A percentile compares a stretch with the other conserved stretches of the same genome.
These are phyloP conservation scores for Wickerhamiella lipophila DNA, from an alignment of 805 yeast species.

Conservation along the genomic window DNA sequence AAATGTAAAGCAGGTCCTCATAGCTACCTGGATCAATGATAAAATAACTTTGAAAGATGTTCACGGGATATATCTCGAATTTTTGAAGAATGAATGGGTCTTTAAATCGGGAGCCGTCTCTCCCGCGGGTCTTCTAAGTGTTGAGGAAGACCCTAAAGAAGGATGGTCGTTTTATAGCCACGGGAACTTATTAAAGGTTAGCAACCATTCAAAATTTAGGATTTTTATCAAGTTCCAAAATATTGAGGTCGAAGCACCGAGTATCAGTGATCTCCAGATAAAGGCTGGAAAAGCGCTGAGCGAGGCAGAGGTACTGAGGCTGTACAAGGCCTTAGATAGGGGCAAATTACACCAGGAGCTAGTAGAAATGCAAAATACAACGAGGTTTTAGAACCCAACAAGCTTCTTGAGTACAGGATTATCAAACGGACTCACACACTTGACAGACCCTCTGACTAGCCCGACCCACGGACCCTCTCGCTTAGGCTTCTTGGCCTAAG, in stretches of 20 bases:
- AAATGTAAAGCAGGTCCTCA: neutral
- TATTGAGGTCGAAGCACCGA: neutral
- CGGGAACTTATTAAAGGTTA: neutral
- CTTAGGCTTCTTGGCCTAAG: neutral
- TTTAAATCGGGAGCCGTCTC: neutral
- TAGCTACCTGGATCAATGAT: neutral
- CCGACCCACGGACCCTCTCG: neutral
- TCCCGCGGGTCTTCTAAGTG: neutral
- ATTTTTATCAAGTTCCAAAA: neutral
- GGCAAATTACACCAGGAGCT: neutral
- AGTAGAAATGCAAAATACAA: neutral
- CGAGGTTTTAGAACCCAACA: neutral
- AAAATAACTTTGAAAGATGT: neutral
- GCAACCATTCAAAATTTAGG: neutral
- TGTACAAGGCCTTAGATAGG: neutral
- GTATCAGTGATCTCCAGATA: neutral
- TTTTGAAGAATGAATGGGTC: neutral
- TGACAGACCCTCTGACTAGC: neutral
- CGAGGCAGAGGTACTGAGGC: neutral
- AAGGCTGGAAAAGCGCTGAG: constrained; percentile 1
- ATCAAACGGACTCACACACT: too few species aligned
- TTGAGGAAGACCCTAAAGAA: neutral
- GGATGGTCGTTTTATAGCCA: neutral
- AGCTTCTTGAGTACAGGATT: neutral
- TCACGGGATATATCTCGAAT: neutral